These are phyloP conservation scores for Diaporthe sp. DNA, from an alignment of 2,329 filamentous ascomycete species.

Conservation along the genomic window DNA sequence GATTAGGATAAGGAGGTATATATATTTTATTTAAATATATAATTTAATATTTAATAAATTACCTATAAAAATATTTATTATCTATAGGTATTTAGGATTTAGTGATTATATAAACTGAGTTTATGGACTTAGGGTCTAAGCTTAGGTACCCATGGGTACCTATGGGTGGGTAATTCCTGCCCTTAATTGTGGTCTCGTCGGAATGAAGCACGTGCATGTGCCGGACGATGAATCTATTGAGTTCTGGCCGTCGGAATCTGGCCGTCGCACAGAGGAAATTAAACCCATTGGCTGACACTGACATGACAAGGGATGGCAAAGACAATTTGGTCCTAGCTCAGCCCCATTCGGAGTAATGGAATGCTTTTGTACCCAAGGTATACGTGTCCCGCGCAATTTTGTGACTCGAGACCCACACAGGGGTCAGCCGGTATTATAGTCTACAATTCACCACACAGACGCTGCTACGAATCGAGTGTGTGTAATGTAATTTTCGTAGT, in stretches of 20 bases:
- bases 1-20: too few relatives aligned
- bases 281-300: neutral
- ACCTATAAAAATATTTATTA: too few relatives aligned
- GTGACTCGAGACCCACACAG: slow-evolving; percentile 19
- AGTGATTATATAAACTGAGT: too few relatives aligned
- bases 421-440: neutral
- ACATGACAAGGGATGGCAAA: neutral
- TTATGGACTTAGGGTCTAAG: too few relatives aligned
- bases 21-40: too few relatives aligned
- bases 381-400: slow-evolving; percentile 5
- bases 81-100: too few relatives aligned
- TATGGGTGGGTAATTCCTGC: too few relatives aligned
- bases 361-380: neutral
- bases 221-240: neutral
- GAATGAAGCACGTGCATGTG: neutral
- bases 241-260: neutral
- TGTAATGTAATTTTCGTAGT: slow-evolving; percentile 19
- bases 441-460: neutral
- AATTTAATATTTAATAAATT: too few relatives aligned
- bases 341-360: slow-evolving; percentile 11
- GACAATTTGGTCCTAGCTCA: slow-evolving; percentile 3
- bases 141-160: too few relatives aligned
- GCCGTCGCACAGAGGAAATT: neutral
- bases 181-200: neutral
- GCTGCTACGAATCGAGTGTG: too few relatives aligned